phyloP scores from a whole-genome alignment of 345 rosid species.

The Pugionium dolabratum region DNA sequence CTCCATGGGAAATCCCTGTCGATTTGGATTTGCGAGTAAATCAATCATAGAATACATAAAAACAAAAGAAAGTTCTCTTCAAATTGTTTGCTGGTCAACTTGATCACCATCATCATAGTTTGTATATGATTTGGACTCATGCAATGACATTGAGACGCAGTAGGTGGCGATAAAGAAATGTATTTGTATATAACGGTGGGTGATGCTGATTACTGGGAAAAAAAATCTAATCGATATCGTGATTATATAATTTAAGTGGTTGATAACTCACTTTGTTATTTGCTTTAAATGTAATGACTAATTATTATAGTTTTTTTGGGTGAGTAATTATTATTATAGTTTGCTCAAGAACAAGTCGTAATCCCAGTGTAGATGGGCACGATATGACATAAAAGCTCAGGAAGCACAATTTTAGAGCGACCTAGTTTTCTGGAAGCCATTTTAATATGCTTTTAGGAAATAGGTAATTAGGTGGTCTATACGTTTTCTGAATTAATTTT shows the following conservation, averaged over 20 bases:
- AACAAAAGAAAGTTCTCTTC: constrained; percentile 11
- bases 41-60: constrained; percentile 13
- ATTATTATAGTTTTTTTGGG: no score
- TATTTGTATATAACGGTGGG: constrained; percentile 4
- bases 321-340: no score
- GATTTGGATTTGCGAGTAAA: constrained; percentile 10
- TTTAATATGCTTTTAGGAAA: no score
- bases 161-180: constrained; percentile 13
- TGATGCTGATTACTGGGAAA: constrained; percentile 4
- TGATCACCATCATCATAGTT: neutral
- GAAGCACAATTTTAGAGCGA: no score
- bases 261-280: neutral
- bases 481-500: no score
- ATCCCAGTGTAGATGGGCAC: no score
- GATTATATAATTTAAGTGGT: constrained; percentile 15
- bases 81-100: constrained; percentile 18
- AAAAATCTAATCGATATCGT: neutral
- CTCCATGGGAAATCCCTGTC: constrained; percentile 15
- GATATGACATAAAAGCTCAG: no score
- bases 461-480: no score
- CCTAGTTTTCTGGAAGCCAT: no score
- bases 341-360: no score
- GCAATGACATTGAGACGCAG: constrained; percentile 13
- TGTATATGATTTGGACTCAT: constrained; percentile 15
- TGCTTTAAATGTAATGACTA: no score